These are phyloP conservation scores for Colletotrichum eleusines DNA, from an alignment of 2,329 filamentous ascomycete genomes.

Conservation along the genomic window DNA sequence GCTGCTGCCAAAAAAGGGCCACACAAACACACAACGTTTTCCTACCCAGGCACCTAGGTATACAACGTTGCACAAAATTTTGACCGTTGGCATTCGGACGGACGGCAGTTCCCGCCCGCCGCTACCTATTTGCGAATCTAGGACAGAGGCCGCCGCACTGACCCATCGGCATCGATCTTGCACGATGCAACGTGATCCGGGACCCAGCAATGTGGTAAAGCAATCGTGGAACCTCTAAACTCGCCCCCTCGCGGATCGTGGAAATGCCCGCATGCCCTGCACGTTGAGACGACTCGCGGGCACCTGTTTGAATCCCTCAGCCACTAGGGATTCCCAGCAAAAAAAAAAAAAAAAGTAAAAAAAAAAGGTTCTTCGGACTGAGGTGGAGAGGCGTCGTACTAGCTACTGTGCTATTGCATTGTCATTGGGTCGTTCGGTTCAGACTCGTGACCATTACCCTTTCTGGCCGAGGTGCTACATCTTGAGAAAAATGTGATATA, in stretches of 20 bases:
- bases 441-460: slow-evolving; percentile 36
- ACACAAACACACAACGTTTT: background rate
- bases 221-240: slow-evolving; percentile 15
- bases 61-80: background rate
- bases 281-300: slow-evolving; percentile 4
- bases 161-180: slow-evolving; percentile 14
- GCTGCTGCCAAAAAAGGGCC: background rate
- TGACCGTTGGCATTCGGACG: background rate
- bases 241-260: slow-evolving; percentile 36
- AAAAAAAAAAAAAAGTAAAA: background rate
- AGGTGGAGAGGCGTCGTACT: slow-evolving; percentile 10
- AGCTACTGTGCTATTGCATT: background rate
- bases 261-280: slow-evolving; percentile 26
- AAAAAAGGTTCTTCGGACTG: background rate
- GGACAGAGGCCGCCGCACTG: background rate
- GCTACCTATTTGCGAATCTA: background rate
- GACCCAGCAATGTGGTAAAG: slow-evolving; percentile 35
- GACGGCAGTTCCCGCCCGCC: background rate
- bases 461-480: slow-evolving; percentile 34
- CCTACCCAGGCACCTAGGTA: background rate
- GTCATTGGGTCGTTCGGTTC: slow-evolving; percentile 20
- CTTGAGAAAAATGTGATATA: slow-evolving; percentile 28
- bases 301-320: slow-evolving; percentile 30
- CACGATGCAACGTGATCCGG: slow-evolving; percentile 23
- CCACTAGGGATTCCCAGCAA: background rate